phyloP scores from a whole-genome alignment of 164 flowering plant genomes.

The Tinospora cordifolia region DNA sequence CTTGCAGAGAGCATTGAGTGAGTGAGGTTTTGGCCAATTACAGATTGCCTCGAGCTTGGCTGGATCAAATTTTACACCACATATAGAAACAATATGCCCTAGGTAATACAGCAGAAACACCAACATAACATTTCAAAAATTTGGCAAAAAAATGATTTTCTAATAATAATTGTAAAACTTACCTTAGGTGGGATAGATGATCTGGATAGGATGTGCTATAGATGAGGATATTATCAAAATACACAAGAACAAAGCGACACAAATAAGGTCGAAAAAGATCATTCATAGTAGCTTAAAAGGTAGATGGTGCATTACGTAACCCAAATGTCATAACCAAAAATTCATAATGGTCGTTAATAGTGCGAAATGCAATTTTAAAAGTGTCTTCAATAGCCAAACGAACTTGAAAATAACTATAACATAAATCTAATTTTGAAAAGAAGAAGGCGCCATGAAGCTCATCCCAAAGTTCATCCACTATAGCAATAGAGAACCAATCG shows the following conservation, averaged over 20 bases:
- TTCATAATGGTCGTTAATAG: not conserved
- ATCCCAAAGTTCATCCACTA: not conserved
- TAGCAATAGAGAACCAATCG: not conserved
- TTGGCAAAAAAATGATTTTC: not conserved
- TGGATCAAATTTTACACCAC: no score
- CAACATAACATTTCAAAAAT: not conserved
- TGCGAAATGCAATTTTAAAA: not conserved
- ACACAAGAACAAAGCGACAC: not conserved
- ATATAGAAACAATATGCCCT: no score
- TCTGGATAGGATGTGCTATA: not conserved
- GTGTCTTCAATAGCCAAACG: not conserved
- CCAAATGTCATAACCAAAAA: conserved; percentile 1
- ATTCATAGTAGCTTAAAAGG: not conserved
- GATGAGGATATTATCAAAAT: not conserved
- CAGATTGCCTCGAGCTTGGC: no score
- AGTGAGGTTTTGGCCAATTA: no score
- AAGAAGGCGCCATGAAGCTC: not conserved
- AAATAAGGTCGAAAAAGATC: not conserved
- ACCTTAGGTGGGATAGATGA: not conserved
- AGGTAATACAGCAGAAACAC: no score
- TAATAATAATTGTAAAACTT: not conserved
- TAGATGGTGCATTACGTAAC: not conserved
- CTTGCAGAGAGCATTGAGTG: no score
- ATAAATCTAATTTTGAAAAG: not conserved
- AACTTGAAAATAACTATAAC: not conserved